phyloP scores from a whole-genome alignment of 257 asterid genomes.

The Fraxinus quadrangulata region DNA sequence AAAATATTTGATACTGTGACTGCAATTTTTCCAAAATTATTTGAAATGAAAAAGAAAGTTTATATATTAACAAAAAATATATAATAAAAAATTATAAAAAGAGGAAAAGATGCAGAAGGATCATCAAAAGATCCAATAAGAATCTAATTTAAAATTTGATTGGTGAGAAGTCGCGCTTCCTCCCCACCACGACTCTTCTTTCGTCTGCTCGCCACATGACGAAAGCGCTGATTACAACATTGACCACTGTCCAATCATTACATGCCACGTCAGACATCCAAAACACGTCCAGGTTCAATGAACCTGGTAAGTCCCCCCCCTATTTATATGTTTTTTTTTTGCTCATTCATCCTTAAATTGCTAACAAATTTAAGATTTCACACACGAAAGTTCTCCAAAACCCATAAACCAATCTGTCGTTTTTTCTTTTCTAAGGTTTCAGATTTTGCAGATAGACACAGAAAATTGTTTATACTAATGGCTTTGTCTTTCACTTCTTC shows the following conservation, averaged over 20 bases:
- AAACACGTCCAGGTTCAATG: slow-evolving; percentile 81
- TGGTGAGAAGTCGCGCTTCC: background rate
- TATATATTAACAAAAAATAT: background rate
- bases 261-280: slow-evolving; percentile 36
- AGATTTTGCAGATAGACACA: background rate
- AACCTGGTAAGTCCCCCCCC: slow-evolving; percentile 36
- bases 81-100: background rate
- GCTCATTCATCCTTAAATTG: slow-evolving; percentile 16
- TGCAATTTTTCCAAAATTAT: too few relatives aligned
- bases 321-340: slow-evolving; percentile 21
- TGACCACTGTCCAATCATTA: slow-evolving; percentile 14
- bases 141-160: background rate
- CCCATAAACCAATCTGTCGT: slow-evolving; percentile 15
- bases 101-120: background rate
- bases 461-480: slow-evolving; percentile 32
- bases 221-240: slow-evolving; percentile 41
- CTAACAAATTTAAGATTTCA: slow-evolving; percentile 9
- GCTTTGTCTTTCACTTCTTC: slow-evolving; percentile 70
- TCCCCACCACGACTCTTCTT: slow-evolving; percentile 20
- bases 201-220: slow-evolving; percentile 51
- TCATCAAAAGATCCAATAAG: background rate
- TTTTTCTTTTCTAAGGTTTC: background rate
- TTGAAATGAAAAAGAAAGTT: background rate
- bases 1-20: too few relatives aligned
- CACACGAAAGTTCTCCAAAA: slow-evolving; percentile 15